Percentiles rank a stretch among this genome's conserved stretches.
phyloP scores from a whole-genome alignment of 805 yeast species.

The Wickerhamiella qilinensis region DNA sequence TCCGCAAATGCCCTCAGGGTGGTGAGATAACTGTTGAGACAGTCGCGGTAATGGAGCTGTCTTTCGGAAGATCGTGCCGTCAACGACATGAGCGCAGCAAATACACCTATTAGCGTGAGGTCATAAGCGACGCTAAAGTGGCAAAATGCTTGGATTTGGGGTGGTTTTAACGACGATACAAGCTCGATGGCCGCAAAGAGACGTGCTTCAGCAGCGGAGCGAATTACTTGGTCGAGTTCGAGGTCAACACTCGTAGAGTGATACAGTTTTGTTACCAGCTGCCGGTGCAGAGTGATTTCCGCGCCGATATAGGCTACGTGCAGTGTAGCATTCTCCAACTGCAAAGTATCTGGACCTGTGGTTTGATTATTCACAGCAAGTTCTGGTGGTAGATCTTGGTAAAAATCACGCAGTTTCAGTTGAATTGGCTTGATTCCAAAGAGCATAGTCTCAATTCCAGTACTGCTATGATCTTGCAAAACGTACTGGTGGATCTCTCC shows the following conservation, averaged over 20 bases:
- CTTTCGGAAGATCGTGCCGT: constrained; percentile 46
- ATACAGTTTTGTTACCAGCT: constrained; percentile 18
- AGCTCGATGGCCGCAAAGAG: constrained; percentile 69
- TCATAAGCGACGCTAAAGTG: constrained; percentile 67
- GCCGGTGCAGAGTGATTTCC: constrained; percentile 73
- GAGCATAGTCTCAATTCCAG: constrained; percentile 37
- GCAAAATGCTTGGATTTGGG: constrained; percentile 82
- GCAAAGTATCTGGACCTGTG: constrained; percentile 19
- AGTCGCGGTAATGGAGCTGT: constrained; percentile 44
- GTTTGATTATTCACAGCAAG: constrained; percentile 13
- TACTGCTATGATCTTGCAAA: neutral
- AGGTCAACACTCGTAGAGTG: constrained; percentile 29
- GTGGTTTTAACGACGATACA: constrained; percentile 57
- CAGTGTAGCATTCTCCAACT: constrained; percentile 52
- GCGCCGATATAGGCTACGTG: constrained; percentile 81
- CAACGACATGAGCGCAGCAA: constrained; percentile 65
- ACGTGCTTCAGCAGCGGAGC: constrained; percentile 74
- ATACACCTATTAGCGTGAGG: constrained; percentile 70
- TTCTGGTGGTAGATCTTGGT: constrained; percentile 17
- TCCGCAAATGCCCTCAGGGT: constrained; percentile 56
- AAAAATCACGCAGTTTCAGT: constrained; percentile 23
- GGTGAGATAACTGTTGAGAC: constrained; percentile 63
- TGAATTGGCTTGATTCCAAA: constrained; percentile 47
- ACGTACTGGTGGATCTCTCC: constrained; percentile 24
- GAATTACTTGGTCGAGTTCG: constrained; percentile 49